These are phyloP conservation scores for Cerioporus squamosus DNA, from an alignment of 1,284 basidiomycete genomes.

Conservation along the genomic window DNA sequence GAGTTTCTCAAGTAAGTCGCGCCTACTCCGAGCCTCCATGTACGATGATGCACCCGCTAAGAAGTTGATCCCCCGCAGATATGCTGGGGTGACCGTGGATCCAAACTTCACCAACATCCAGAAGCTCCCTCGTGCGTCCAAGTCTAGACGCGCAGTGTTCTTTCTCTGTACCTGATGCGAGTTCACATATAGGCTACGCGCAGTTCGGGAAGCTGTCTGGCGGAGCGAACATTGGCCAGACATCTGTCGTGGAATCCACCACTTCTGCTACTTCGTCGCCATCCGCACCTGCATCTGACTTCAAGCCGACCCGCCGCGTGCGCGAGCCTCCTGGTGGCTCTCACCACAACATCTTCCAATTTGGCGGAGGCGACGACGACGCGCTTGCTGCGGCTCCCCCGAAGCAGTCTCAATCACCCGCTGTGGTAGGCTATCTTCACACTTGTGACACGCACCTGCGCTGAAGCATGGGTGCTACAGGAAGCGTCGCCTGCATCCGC, in stretches of 20 bases:
- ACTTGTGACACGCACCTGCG: neutral
- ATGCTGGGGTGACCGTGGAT: slow-evolving; percentile 72
- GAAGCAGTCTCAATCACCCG: neutral
- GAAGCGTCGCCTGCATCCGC: neutral
- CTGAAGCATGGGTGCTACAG: neutral
- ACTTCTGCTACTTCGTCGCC: slow-evolving; percentile 8
- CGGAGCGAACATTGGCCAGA: neutral
- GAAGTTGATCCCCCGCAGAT: slow-evolving; percentile 43
- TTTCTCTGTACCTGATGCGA: neutral
- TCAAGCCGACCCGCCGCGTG: slow-evolving; percentile 57
- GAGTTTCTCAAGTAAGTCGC: slow-evolving; percentile 71
- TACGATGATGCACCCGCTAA: slow-evolving; percentile 14
- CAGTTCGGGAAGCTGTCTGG: slow-evolving; percentile 53
- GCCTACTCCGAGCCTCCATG: neutral
- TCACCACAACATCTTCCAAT: slow-evolving; percentile 50
- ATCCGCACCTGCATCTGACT: slow-evolving; percentile 25
- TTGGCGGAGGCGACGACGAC: slow-evolving; percentile 43
- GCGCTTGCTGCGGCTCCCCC: slow-evolving; percentile 42
- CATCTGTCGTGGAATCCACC: slow-evolving; percentile 2
- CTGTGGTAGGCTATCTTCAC: neutral
- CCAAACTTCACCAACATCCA: slow-evolving; percentile 71
- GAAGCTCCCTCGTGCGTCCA: slow-evolving; percentile 66
- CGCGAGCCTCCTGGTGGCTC: slow-evolving; percentile 53
- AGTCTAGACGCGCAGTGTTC: neutral
- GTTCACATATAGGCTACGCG: slow-evolving; percentile 51